Evolutionary conservation across 148 eudicot species (phyloP).

Genomic region (Rhododendron williamsianum): DNA sequence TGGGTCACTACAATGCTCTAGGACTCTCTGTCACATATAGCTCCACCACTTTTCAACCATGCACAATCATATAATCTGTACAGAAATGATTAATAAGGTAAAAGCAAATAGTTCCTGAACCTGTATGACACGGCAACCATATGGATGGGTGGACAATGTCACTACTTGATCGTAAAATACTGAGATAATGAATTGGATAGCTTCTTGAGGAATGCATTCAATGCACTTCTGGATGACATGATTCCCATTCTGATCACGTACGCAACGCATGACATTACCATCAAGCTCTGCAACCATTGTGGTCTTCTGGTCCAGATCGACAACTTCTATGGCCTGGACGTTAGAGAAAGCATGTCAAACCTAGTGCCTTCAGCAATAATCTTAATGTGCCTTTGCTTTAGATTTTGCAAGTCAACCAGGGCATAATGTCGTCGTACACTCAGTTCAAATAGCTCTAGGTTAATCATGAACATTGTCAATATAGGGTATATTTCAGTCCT

Average conservation of each 20-base stretch:
- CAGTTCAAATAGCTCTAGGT: background rate
- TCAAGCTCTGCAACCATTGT: slow-evolving; percentile 82
- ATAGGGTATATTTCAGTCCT: background rate
- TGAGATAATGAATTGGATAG: slow-evolving; percentile 65
- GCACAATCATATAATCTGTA: background rate
- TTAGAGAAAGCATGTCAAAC: background rate
- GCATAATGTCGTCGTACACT: background rate
- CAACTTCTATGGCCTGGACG: slow-evolving; percentile 83
- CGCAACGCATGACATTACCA: slow-evolving; percentile 84
- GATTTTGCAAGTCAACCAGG: background rate
- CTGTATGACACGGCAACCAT: slow-evolving; percentile 97
- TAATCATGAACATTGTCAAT: background rate
- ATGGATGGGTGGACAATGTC: slow-evolving; percentile 81
- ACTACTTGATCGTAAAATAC: slow-evolving; percentile 80
- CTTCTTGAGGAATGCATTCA: slow-evolving; percentile 76
- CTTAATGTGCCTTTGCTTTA: background rate
- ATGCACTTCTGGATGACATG: slow-evolving; percentile 94
- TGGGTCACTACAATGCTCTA: slow-evolving; percentile 80
- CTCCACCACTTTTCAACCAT: background rate
- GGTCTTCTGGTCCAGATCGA: slow-evolving; percentile 75
- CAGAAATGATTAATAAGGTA: background rate
- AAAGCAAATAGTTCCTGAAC: slow-evolving; percentile 15
- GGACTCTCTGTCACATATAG: slow-evolving; percentile 60
- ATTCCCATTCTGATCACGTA: slow-evolving; percentile 93
- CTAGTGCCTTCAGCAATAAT: background rate